Base-by-base conservation (phyloP, 1,139 yeast genomes). In the Pichia sp. region DNA sequence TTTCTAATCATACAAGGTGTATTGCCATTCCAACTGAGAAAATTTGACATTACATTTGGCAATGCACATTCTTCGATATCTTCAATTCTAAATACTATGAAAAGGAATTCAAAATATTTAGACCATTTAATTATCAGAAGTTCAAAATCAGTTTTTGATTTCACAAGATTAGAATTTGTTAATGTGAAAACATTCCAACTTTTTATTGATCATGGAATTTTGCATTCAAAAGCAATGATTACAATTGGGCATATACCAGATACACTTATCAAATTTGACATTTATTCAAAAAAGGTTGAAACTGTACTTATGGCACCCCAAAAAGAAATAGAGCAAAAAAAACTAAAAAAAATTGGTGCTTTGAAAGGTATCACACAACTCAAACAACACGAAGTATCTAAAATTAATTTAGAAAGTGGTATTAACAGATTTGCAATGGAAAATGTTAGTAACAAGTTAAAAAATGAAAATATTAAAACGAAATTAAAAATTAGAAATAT, bases 361-460 rank as follows among this genome's bases (percentile, higher is more conserved):
- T 27, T 49, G 5, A 42, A 44, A 3, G 39, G 43, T 12, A 36
- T 47, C 12, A 47, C 43, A 3, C 43, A 44, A 13, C 3, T 47
- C 2, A 47, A 27, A 27, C 45, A 47, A 25, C 22, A 18, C n/a
- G 47, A 47, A 7, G 27, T 38, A 20, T 13, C 37, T 8, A 39
- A 39, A 25, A 34, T 47, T 2, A 42, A 44, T 34, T 18, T 44
- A 9, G 47, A 44, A 24, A 15, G 9, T 7, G 32, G 43, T 12
- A 34, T 47, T 36, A 30, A 36, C 22, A 47, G 38, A 24, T n/a
- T 47, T 7, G 41, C 41, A 12, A 44, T 44, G 9, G 45, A 44
- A 15, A 44, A 44, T 44, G 45, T 44, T 4, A 16, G 42, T 22
- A 44, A 44, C 26, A 44, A 41, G 22, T 23, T 47, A 29, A 47